phyloP scores from a whole-genome alignment of 441 rosid species.

The Mallotus repandus region DNA sequence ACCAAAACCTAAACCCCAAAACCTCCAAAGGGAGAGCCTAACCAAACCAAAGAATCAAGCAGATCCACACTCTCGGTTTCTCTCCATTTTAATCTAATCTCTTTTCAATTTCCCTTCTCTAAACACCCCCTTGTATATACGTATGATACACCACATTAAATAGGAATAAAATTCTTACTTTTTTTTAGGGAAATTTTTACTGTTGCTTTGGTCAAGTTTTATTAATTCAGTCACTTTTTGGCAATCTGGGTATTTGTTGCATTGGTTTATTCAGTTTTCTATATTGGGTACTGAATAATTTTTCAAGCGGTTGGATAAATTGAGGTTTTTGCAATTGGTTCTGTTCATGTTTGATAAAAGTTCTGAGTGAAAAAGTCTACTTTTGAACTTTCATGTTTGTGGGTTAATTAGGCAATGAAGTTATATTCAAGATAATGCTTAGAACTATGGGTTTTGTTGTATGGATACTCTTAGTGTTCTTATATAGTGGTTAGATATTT shows the following conservation, averaged over 20 bases:
- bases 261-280: neutral
- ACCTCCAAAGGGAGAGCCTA: neutral
- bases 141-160: too few species aligned
- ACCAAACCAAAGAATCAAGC: neutral
- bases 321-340: neutral
- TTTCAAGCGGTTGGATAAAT: neutral
- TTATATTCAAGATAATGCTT: too few species aligned
- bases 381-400: neutral
- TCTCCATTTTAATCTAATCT: too few species aligned
- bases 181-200: neutral
- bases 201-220: neutral
- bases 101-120: neutral
- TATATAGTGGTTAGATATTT: neutral
- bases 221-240: neutral
- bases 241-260: neutral
- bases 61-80: too few species aligned
- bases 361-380: neutral
- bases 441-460: too few species aligned
- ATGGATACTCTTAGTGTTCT: too few species aligned
- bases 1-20: neutral
- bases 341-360: slow-evolving; percentile 18
- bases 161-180: too few species aligned
- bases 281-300: neutral
- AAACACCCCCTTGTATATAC: too few species aligned
- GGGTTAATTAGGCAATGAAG: neutral